Base-by-base conservation (phyloP, 768 basidiomycete species). In the Lactarius deliciosus region DNA sequence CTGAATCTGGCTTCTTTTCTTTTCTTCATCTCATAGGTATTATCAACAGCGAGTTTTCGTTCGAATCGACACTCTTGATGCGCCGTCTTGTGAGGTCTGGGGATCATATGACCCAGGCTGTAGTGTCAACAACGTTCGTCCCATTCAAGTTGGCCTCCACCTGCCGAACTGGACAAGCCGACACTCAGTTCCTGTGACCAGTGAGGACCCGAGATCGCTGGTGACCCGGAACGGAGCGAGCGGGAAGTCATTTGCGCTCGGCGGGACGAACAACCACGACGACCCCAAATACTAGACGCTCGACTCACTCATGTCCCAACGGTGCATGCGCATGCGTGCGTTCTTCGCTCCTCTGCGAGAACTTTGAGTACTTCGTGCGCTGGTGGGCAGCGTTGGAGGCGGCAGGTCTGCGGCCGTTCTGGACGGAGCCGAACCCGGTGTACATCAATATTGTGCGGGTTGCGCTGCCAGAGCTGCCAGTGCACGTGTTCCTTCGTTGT, bases 361-460 rank as follows among this genome's bases (percentile, higher is more conserved):
- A 73, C 54, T 87, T 87, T 74, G 73, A 77, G 2, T 79, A 86
- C 63, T 84, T 86, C 72, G 74, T 86, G 20, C 72, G 72, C 30
- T 91, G 86, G 86, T 91, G 89, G 88, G 83, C 87, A 74, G 79
- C 79, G 72, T 77, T 91, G 34, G 89, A 91, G 75, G 78, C 76
- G 10, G 85, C 85, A 2, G 89, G 89, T 0, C 76, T 91, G 50
- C 78, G 89, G 38, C 87, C 89, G 3, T 91, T 91, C 78, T 88
- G 83, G 80, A 84, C 83, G 5, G 88, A 90, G 77, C 75, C 80
- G 47, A 83, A 81, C 70, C 73, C 82, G n/a, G 79, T 82, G 34
- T 81, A 80, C 57, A 65, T 79, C 20, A 82, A 82, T 71, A 73
- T 79, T 20, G 72, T 77, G 56, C 72, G 76, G 47, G 76, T 76